These are phyloP conservation scores for Cryptococcus hybrid DNA, from an alignment of 1,284 basidiomycete genomes.

Conservation along the genomic window DNA sequence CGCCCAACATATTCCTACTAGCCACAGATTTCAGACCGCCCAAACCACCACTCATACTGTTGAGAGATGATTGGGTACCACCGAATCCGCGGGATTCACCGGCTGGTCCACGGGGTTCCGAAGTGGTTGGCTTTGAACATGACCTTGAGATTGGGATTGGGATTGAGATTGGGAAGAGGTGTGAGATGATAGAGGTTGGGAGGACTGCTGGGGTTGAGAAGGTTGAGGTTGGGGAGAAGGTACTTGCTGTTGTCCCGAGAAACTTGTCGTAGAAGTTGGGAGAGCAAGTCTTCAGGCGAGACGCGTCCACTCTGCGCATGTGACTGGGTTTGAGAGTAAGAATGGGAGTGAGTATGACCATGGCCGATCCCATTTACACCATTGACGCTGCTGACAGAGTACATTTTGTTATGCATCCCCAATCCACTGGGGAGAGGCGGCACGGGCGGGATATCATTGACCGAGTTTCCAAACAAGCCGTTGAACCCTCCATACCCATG, in stretches of 20 bases:
- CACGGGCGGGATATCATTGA: constrained; percentile 36
- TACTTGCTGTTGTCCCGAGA: constrained; percentile 4
- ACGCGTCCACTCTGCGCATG: not conserved
- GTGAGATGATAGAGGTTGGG: constrained; percentile 6
- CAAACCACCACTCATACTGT: not conserved
- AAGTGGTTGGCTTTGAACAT: constrained; percentile 19
- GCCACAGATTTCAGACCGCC: constrained; percentile 12
- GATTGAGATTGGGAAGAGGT: not conserved
- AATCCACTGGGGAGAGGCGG: constrained; percentile 34
- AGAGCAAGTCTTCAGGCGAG: constrained; percentile 3
- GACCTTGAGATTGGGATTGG: not conserved
- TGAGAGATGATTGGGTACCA: not conserved
- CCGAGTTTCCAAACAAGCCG: constrained; percentile 23
- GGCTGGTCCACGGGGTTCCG: constrained; percentile 45
- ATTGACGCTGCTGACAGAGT: constrained; percentile 5
- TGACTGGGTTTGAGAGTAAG: not conserved
- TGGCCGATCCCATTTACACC: not conserved
- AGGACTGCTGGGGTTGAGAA: not conserved
- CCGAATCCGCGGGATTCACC: constrained; percentile 41
- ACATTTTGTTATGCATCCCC: constrained; percentile 14
- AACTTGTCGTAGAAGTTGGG: constrained; percentile 4
- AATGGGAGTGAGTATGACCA: constrained; percentile 1
- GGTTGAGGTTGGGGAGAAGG: not conserved
- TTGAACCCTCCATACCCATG: constrained; percentile 24
- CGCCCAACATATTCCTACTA: constrained; percentile 15